Evolutionary conservation across 164 flowering plant genomes (phyloP).

Genomic region (Umbellularia californica): DNA sequence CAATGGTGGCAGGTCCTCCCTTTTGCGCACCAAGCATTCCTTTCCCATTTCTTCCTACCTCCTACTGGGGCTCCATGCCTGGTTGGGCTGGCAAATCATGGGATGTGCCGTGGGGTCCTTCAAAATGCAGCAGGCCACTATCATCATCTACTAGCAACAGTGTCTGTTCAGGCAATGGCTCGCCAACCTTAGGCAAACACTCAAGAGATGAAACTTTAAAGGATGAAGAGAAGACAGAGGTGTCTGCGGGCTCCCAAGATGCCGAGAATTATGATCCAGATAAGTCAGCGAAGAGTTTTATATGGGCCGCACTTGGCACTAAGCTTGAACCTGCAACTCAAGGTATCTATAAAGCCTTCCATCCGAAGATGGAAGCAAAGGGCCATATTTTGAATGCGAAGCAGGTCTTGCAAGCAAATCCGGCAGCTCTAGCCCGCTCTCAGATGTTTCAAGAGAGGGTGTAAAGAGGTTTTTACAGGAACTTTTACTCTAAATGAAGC

Average conservation of each 20-base stretch:
- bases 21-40: constrained; percentile 30
- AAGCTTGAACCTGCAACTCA: constrained; percentile 23
- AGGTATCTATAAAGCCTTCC: constrained; percentile 28
- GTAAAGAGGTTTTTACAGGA: neutral
- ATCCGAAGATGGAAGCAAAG: constrained; percentile 21
- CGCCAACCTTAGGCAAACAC: constrained; percentile 52
- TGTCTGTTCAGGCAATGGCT: constrained; percentile 32
- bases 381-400: constrained; percentile 16
- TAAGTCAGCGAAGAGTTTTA: constrained; percentile 42
- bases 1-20: constrained; percentile 23
- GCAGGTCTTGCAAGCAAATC: constrained; percentile 41
- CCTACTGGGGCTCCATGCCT: constrained; percentile 44
- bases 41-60: constrained; percentile 32
- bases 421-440: constrained; percentile 48
- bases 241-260: constrained; percentile 38
- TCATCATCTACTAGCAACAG: constrained; percentile 31
- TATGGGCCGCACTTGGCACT: constrained; percentile 38
- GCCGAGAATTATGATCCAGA: constrained; percentile 36
- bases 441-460: constrained; percentile 43
- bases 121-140: constrained; percentile 23
- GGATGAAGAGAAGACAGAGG: constrained; percentile 33
- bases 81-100: constrained; percentile 31
- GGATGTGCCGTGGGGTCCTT: constrained; percentile 19
- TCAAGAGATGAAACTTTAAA: constrained; percentile 31
- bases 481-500: neutral